These are phyloP conservation scores for Phytophthora chlamydospora DNA, from an alignment of 352 stramenopile species.

Conservation along the genomic window DNA sequence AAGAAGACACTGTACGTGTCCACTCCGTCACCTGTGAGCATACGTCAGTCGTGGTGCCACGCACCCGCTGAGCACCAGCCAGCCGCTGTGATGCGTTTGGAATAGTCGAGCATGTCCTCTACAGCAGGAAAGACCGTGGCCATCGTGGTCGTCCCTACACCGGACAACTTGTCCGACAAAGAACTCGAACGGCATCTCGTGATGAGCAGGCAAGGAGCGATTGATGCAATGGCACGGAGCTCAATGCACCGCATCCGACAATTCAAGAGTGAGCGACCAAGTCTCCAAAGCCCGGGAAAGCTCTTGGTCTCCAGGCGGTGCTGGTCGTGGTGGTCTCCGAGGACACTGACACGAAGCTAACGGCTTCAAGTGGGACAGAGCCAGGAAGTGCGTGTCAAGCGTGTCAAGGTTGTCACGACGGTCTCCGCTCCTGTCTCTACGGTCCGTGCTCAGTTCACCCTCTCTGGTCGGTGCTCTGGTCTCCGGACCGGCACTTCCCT, in stretches of 20 bases:
- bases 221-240: too few species aligned
- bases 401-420: constrained; percentile 18
- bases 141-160: neutral
- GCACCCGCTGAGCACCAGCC: constrained; percentile 10
- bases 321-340: constrained; percentile 15
- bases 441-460: constrained; percentile 4
- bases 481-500: constrained; percentile 18
- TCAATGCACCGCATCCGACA: too few species aligned
- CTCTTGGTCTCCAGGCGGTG: neutral
- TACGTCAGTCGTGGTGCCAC: constrained; percentile 6
- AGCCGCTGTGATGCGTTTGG: constrained; percentile 18
- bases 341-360: constrained; percentile 21
- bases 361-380: constrained; percentile 22
- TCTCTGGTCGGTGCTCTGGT: constrained; percentile 37
- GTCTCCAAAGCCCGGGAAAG: neutral
- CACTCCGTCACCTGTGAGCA: constrained; percentile 3
- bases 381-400: constrained; percentile 12
- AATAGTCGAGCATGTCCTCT: constrained; percentile 15
- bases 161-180: too few species aligned
- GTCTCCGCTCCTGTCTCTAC: constrained; percentile 21
- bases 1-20: constrained; percentile 4
- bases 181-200: too few species aligned
- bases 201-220: too few species aligned
- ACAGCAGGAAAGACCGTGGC: constrained; percentile 10
- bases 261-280: too few species aligned